phyloP scores from a whole-genome alignment of 1,284 basidiomycete genomes.

The Cerioporus squamosus region DNA sequence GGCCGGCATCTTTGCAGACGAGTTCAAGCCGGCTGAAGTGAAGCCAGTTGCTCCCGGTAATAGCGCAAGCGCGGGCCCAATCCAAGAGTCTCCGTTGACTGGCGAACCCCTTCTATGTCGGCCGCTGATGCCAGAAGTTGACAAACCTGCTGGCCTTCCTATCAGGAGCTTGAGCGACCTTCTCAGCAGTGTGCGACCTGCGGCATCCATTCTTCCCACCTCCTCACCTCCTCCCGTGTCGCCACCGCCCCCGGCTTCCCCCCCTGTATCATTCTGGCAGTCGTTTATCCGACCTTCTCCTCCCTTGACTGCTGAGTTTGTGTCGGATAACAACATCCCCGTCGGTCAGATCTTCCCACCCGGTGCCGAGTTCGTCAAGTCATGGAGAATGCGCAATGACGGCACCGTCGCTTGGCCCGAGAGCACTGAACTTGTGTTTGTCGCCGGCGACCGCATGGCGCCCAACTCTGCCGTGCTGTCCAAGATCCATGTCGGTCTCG shows the following conservation, averaged over 20 bases:
- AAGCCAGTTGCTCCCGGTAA: background rate
- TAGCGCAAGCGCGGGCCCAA: background rate
- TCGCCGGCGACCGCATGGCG: constrained; percentile 61
- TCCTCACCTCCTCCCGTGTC: background rate
- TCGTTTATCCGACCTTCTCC: constrained; percentile 1
- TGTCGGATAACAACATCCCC: constrained; percentile 71
- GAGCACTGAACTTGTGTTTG: constrained; percentile 66
- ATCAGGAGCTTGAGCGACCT: constrained; percentile 16
- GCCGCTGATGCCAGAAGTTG: constrained; percentile 20
- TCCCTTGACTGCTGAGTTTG: constrained; percentile 55
- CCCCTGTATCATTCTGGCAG: constrained; percentile 7
- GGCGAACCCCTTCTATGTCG: constrained; percentile 36
- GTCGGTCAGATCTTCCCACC: constrained; percentile 82
- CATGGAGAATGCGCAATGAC: constrained; percentile 75
- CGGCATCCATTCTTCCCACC: background rate
- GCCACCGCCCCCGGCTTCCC: background rate
- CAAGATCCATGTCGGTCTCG: constrained; percentile 54
- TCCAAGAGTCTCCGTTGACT: constrained; percentile 34
- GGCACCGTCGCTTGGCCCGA: constrained; percentile 70
- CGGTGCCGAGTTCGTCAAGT: constrained; percentile 84
- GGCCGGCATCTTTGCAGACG: constrained; percentile 26
- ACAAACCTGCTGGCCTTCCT: constrained; percentile 6
- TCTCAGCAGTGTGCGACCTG: background rate
- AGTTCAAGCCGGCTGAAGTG: constrained; percentile 8
- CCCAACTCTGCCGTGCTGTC: constrained; percentile 36